Base-by-base conservation (phyloP, 2,329 filamentous ascomycete species). In the Chrysoporthe cubensis region DNA sequence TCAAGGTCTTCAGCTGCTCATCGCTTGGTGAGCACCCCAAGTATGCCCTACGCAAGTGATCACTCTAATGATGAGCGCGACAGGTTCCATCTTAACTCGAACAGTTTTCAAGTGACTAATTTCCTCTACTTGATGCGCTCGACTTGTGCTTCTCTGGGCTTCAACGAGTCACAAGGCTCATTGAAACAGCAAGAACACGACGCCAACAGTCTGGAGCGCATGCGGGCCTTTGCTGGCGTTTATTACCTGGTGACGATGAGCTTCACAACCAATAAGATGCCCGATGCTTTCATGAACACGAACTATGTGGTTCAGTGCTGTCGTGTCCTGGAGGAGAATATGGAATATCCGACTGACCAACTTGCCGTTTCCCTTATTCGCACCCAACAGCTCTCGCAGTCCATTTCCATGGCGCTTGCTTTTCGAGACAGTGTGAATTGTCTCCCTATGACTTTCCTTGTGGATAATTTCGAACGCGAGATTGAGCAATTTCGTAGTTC, bases 171-270 rank as follows among this genome's bases (percentile, higher is more conserved):
- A 0, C 72, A 74, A 50, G 70, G 67, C 32, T 66, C 61, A 3
- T 64, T 65, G 16, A 68, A 66, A 21, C 64, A 72, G 16, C 73
- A 71, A 40, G 76, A 75, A 21, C 71, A 73, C 18, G 66, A 66
- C 3, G 71, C 74, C 6, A 68, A 68, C 21, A 75, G 75, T 32
- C 70, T 85, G 11, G 82, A 85, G 66, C 74, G 80, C 58, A 79
- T 84, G 75, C 77, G 84, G 57, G 82, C 83, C 0, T 84, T 83
- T 72, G 78, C 79, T 0, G 83, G 82, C 2, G 82, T 81, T 4
- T 86, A 84, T 67, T 86, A 85, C 65, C 71, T 85, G 4, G 82
- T 83, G 42, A 83, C 83, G 7, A 71, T 83, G 82, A 70, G 74
- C 9, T 78, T 76, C 57, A 74, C 75, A 1, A 76, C 77, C 7